phyloP scores from a whole-genome alignment of 352 stramenopile genomes.

The Halophytophthora batemanensis region DNA sequence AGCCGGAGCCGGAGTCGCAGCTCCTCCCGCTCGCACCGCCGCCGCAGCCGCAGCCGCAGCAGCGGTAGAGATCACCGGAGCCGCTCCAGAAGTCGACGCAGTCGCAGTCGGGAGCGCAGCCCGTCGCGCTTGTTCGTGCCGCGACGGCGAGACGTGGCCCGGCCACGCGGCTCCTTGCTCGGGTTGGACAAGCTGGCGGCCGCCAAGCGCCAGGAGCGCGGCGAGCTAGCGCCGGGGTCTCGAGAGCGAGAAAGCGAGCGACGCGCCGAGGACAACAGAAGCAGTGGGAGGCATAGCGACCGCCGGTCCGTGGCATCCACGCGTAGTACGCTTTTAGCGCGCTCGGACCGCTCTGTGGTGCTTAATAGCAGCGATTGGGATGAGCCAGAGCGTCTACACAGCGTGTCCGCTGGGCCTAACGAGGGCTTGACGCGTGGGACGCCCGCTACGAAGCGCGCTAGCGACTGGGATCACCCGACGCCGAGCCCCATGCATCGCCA shows the following conservation, averaged over 20 bases:
- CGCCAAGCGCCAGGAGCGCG: constrained; percentile 49
- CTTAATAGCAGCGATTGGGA: constrained; percentile 77
- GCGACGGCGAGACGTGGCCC: not conserved
- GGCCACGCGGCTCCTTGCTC: constrained; percentile 35
- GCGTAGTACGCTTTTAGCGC: constrained; percentile 17
- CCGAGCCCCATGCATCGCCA: constrained; percentile 34
- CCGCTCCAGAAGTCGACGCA: constrained; percentile 4
- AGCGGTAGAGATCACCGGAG: constrained; percentile 10
- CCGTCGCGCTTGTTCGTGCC: constrained; percentile 1
- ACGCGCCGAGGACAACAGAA: not conserved
- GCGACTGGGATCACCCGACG: constrained; percentile 53
- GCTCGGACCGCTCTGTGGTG: constrained; percentile 26
- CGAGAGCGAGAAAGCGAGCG: constrained; percentile 1
- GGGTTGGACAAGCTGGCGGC: constrained; percentile 62
- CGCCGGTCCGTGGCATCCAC: constrained; percentile 12
- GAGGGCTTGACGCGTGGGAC: not conserved
- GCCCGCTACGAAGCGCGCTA: constrained; percentile 31
- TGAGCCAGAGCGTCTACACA: constrained; percentile 62
- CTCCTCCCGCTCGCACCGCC: not conserved
- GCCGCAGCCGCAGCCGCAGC: constrained; percentile 12
- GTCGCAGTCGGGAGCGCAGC: constrained; percentile 6
- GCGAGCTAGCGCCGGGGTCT: constrained; percentile 3
- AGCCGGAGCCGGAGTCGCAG: constrained; percentile 24
- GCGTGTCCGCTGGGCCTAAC: constrained; percentile 21
- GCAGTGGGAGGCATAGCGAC: not conserved